Evolutionary conservation across 1,284 basidiomycete species (phyloP), one percentile per base, ranked within the genome.

Genomic region (Sporisorium reilianum): DNA sequence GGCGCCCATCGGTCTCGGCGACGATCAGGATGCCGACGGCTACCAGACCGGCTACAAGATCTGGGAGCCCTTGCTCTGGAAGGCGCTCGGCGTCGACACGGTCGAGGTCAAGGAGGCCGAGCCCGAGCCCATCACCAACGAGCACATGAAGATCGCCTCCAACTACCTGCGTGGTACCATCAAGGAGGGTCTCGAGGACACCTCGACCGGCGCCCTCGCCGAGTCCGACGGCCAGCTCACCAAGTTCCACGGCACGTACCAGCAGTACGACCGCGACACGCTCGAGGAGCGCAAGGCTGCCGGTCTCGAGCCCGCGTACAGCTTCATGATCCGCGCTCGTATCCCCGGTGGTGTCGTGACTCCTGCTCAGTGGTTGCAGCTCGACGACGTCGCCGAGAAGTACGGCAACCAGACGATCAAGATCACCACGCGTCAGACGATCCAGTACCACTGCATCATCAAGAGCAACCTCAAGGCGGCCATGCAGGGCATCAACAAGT

Each of bases 391-490:
- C 75, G 90, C 95, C 62, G 95, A 97, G 84, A 92, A 95, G 86
- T 94, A 96, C 86, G 96, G 94, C 28, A 93, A 91, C 81, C 90
- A 92, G 61, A 95, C 95, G 16, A 92, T 99, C 88, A 99, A 99
- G 88, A 91, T 99, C 80, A 99, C 96, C 53, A 99, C 97, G 28
- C 89, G 96, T 70, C 91, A 95, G 87, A 99, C 97, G n/a, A 98
- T 98, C 91, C 96, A 99, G 87, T 99, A 97, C 89, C 96, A 99
- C 86, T 96, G 96, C 70, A 92, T 99, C 78, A 92, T 99, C 88
- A 99, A 99, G 89, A 89, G 89, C 75, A 93, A 99, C 85, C 87
- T 99, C 85, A 99, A 99, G 88, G 90, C 92, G 42, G 93, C 95
- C 22, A 98, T 99, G 84, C 94, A 97, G 87, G 93, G 91, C 63